Evolutionary conservation across 768 basidiomycete species (phyloP).

Genomic region (Phylloporus sp.): DNA sequence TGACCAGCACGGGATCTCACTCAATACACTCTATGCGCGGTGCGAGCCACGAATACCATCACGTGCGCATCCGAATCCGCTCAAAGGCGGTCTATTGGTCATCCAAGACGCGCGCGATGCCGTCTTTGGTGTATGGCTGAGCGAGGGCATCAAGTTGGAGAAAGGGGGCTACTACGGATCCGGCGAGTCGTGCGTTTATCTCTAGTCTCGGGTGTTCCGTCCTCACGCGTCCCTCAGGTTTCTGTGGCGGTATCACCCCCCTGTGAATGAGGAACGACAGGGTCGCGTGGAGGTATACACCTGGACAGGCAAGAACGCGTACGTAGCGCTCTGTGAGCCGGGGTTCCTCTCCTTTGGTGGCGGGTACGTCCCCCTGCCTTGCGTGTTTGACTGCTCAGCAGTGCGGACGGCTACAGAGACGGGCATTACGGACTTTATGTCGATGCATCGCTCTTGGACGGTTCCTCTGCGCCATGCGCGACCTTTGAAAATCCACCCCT

Average conservation of each 20-base stretch:
- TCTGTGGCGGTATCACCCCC: conserved; percentile 60
- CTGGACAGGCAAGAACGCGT: conserved; percentile 88
- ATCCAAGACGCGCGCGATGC: conserved; percentile 60
- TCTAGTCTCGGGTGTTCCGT: too few species aligned
- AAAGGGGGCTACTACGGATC: conserved; percentile 77
- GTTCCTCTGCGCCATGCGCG: conserved; percentile 79
- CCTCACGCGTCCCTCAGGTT: conserved; percentile 48
- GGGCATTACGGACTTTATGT: conserved; percentile 88
- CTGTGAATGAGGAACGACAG: conserved; percentile 11
- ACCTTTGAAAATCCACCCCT: conserved; percentile 87
- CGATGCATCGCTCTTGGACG: conserved; percentile 74
- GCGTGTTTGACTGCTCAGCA: too few species aligned
- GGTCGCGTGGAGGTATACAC: conserved; percentile 58
- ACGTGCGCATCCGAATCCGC: conserved; percentile 20
- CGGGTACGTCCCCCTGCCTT: conserved; percentile 53
- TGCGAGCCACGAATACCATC: conserved; percentile 42
- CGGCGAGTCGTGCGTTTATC: conserved; percentile 68
- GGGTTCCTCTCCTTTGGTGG: conserved; percentile 87
- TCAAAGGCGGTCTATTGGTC: conserved; percentile 54
- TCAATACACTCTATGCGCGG: conserved; percentile 78
- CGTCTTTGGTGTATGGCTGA: conserved; percentile 81
- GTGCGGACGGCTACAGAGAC: conserved; percentile 43
- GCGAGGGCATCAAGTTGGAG: conserved; percentile 57
- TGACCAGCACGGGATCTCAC: conserved; percentile 92
- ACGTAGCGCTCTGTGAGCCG: conserved; percentile 81